Evolutionary conservation across 2,329 filamentous ascomycete genomes (phyloP).

Genomic region (Ceratocystis harringtonii): DNA sequence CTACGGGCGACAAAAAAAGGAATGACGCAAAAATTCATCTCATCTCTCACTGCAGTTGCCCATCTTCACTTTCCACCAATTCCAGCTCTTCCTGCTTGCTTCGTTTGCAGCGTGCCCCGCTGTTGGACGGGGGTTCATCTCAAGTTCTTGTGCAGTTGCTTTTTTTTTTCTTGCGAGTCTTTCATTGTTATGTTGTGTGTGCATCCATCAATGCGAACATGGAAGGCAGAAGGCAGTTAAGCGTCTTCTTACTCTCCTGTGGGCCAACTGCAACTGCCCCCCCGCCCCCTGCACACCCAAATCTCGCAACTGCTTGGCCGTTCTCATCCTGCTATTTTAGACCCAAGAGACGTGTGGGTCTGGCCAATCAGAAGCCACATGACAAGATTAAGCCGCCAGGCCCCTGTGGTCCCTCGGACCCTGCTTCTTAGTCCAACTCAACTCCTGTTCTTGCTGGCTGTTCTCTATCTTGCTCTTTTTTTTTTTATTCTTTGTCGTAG

Average conservation of each 20-base stretch:
- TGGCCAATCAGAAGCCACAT: neutral
- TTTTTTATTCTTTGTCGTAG: neutral
- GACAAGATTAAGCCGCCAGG: neutral
- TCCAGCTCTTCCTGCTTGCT: neutral
- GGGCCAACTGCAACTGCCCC: neutral
- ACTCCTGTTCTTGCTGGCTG: neutral
- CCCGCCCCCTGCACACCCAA: neutral
- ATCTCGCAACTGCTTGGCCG: neutral
- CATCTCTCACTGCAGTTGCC: neutral
- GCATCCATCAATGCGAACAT: too few relatives aligned
- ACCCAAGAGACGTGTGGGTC: neutral
- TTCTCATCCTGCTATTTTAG: neutral
- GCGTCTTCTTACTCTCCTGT: neutral
- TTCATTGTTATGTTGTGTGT: too few relatives aligned
- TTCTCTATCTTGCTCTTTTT: neutral
- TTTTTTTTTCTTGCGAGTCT: neutral
- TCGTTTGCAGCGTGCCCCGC: neutral
- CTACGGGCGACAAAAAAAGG: neutral
- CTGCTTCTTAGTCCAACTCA: neutral
- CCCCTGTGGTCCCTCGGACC: neutral
- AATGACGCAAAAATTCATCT: slow-evolving; percentile 1
- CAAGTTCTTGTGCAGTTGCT: neutral
- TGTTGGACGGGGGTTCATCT: neutral
- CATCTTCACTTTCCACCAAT: neutral
- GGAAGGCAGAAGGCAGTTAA: too few relatives aligned